Conservation (phyloP, 2,329 filamentous ascomycete species). For the Drechmeria coniospora region DNA sequence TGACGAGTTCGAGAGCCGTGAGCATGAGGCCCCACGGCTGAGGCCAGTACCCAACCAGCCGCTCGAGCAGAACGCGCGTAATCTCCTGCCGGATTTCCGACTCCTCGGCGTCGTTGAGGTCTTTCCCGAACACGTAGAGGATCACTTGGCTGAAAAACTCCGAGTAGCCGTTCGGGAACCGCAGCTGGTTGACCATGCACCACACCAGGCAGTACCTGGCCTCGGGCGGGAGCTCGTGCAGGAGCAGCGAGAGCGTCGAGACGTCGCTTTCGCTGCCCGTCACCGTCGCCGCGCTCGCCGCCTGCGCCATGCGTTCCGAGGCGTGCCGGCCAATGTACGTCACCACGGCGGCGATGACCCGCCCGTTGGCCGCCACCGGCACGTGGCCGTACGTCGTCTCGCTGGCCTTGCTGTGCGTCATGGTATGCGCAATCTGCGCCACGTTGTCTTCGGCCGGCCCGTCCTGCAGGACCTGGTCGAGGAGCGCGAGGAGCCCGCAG, state of each 20-base stretch:
- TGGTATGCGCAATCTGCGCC: constrained; percentile 59
- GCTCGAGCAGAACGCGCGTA: constrained; percentile 73
- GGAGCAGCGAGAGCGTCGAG: constrained; percentile 58
- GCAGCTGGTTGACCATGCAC: constrained; percentile 80
- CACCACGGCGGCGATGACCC: constrained; percentile 68
- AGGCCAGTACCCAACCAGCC: constrained; percentile 74
- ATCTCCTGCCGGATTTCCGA: constrained; percentile 80
- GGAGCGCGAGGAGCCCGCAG: constrained; percentile 40
- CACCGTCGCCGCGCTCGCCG: constrained; percentile 40
- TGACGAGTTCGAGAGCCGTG: constrained; percentile 75
- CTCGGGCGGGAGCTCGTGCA: constrained; percentile 60
- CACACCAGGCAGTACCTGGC: constrained; percentile 71
- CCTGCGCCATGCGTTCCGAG: constrained; percentile 40
- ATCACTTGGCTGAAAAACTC: constrained; percentile 83
- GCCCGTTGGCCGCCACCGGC: constrained; percentile 51
- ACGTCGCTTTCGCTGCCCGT: constrained; percentile 36
- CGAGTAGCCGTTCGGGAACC: constrained; percentile 78
- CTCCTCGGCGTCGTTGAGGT: constrained; percentile 59
- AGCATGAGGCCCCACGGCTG: constrained; percentile 93
- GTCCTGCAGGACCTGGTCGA: constrained; percentile 42
- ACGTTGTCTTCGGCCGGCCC: constrained; percentile 58
- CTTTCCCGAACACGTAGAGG: constrained; percentile 69
- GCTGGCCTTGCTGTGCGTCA: constrained; percentile 42
- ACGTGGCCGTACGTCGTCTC: constrained; percentile 52
- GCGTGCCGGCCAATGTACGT: constrained; percentile 66